Percentiles rank a stretch among this genome's conserved stretches.
Conservation (phyloP, 345 rosid species). For the Lepidium didymum region DNA sequence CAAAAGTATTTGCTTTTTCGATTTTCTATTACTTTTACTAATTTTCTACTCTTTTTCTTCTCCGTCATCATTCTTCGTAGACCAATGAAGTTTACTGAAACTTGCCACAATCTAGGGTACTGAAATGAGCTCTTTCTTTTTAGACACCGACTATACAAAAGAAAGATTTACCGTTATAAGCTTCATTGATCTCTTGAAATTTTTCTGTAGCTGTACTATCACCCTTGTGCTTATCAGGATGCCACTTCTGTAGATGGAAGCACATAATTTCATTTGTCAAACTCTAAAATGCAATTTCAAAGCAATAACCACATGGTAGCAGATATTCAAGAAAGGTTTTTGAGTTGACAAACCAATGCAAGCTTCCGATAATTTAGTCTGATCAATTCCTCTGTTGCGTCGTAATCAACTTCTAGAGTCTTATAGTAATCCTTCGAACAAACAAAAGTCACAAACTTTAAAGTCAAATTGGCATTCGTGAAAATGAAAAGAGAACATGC, state of each 20-base stretch:
- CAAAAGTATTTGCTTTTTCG: background rate
- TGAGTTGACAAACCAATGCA: slow-evolving; percentile 56
- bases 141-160: background rate
- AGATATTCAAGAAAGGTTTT: background rate
- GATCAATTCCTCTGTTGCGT: slow-evolving; percentile 76
- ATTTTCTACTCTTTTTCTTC: background rate
- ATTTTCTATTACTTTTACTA: background rate
- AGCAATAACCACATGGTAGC: background rate
- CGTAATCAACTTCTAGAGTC: slow-evolving; percentile 71
- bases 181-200: slow-evolving; percentile 81
- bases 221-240: slow-evolving; percentile 80
- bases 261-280: background rate
- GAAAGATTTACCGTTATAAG: slow-evolving; percentile 48
- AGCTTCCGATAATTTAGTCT: slow-evolving; percentile 64
- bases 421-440: slow-evolving; percentile 66
- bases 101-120: background rate
- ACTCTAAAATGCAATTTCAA: background rate
- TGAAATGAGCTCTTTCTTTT: background rate
- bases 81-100: background rate
- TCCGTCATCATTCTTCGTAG: background rate
- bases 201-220: slow-evolving; percentile 58
- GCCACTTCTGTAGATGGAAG: slow-evolving; percentile 55
- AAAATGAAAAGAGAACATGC: slow-evolving; percentile 5
- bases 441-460: background rate
- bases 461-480: background rate